phyloP scores from a whole-genome alignment of 148 eudicot species.

The Agrostemma githago region DNA sequence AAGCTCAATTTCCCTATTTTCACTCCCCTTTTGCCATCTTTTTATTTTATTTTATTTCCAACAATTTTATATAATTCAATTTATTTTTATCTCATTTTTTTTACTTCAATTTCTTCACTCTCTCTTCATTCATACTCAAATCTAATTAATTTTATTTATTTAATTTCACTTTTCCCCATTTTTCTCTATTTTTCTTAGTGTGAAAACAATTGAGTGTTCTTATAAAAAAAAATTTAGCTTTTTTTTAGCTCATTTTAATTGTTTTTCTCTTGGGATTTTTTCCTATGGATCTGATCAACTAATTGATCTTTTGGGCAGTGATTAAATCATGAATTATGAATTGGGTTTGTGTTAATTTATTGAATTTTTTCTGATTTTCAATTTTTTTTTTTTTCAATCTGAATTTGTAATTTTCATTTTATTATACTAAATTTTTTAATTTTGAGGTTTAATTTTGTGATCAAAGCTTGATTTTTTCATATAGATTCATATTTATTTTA shows the following conservation, averaged over 20 bases:
- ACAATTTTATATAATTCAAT: neutral
- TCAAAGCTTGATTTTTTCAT: neutral
- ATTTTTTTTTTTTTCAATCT: neutral
- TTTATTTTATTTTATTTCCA: neutral
- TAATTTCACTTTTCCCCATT: neutral
- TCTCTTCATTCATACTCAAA: slow-evolving; percentile 20
- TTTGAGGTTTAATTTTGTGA: neutral
- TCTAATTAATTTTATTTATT: neutral
- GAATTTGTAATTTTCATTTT: neutral
- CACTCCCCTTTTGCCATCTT: slow-evolving; percentile 31
- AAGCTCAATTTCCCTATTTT: slow-evolving; percentile 27
- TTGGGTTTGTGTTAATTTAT: slow-evolving; percentile 9
- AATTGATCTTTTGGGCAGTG: slow-evolving; percentile 8
- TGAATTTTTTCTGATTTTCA: slow-evolving; percentile 6
- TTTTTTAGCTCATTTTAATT: neutral
- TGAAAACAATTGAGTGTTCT: neutral
- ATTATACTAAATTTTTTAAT: slow-evolving; percentile 5
- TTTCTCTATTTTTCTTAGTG: slow-evolving; percentile 11
- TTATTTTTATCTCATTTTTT: neutral
- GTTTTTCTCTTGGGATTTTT: slow-evolving; percentile 3
- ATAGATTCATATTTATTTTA: neutral
- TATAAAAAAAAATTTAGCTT: neutral
- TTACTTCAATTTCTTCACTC: slow-evolving; percentile 26
- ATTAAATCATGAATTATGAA: neutral
- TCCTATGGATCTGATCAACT: slow-evolving; percentile 15